These are phyloP conservation scores for Penicillium longicatenatum DNA, from an alignment of 495 filamentous ascomycete species.

Conservation along the genomic window DNA sequence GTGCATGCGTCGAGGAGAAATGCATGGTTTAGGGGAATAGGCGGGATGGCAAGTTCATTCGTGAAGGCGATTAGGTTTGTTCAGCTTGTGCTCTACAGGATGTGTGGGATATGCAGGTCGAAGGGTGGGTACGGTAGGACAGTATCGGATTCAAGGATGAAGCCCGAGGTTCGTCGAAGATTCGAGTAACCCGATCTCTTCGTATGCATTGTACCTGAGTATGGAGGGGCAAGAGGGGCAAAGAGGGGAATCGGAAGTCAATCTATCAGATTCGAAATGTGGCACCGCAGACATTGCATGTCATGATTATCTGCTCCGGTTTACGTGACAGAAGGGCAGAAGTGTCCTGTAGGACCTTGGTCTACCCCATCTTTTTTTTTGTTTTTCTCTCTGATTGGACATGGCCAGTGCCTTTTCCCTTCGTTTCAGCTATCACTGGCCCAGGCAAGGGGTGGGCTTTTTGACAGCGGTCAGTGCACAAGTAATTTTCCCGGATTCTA, in stretches of 20 bases:
- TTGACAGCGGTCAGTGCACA: background rate
- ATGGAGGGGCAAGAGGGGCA: background rate
- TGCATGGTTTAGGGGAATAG: background rate
- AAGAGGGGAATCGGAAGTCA: background rate
- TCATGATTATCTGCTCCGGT: background rate
- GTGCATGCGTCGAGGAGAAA: background rate
- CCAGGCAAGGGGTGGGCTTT: conserved; percentile 3
- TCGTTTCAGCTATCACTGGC: background rate
- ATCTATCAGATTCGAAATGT: background rate
- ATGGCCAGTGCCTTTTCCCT: background rate
- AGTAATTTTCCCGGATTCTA: background rate
- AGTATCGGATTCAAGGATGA: background rate
- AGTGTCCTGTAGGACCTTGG: too few relatives aligned
- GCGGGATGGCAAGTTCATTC: background rate
- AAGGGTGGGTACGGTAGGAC: too few relatives aligned
- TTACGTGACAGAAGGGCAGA: too few relatives aligned
- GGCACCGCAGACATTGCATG: background rate
- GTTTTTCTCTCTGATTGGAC: background rate
- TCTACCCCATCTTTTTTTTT: background rate
- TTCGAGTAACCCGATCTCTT: background rate
- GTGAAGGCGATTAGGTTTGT: background rate
- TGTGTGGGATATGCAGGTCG: too few relatives aligned
- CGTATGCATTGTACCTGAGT: conserved; percentile 5
- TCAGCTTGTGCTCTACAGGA: background rate
- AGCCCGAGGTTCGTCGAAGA: background rate